Base-by-base conservation (phyloP, 2,329 filamentous ascomycete genomes). In the Pseudocercospora ulei region DNA sequence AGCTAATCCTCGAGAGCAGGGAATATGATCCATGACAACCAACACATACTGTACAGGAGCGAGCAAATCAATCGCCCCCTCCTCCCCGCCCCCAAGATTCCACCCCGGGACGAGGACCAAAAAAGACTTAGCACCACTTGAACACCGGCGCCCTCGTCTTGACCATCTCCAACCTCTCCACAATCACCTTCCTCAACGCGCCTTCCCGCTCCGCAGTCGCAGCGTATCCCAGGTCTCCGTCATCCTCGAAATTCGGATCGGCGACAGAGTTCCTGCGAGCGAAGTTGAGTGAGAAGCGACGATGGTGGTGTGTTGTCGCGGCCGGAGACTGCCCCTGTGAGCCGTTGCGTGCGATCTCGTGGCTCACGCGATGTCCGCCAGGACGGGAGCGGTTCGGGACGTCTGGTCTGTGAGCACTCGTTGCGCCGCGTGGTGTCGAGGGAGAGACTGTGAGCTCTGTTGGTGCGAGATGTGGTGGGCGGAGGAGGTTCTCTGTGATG, bases 91-190 rank as follows among this genome's bases (percentile, higher is more conserved):
- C 24, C 7, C 3, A 27, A 13, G 24, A 9, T 13, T 27, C n/a
- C 28, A 16, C 23, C 62, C n/a, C n/a, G n/a, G n/a, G n/a, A n/a
- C n/a, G n/a, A 23, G 5, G 20, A 23, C 5, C 20, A 23, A 5
- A 23, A 9, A 23, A 23, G 20, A 5, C 5, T 9, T 51, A 96
- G 68, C 90, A 98, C 83, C 90, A 98, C 28, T 83, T 94, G 63
- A 98, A 98, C 19, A 98, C 86, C 1, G 90, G 90, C 58, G 93
- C 92, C 60, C 81, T 82, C 58, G 79, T 84, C 71, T 96, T 96
- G 46, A 98, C 90, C 44, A 88, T 82, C 68, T 98, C 90, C 42
- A 98, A 66, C 47, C 90, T 72, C 69, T 98, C 90, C 31, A 98
- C 87, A 68, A 98, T 96, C 31, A 98, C 90, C 63, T 90, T 93